Evolutionary conservation across 108 stramenopile genomes (phyloP), one percentile per base, ranked within the genome.

Genomic region (Tribonema minus): DNA sequence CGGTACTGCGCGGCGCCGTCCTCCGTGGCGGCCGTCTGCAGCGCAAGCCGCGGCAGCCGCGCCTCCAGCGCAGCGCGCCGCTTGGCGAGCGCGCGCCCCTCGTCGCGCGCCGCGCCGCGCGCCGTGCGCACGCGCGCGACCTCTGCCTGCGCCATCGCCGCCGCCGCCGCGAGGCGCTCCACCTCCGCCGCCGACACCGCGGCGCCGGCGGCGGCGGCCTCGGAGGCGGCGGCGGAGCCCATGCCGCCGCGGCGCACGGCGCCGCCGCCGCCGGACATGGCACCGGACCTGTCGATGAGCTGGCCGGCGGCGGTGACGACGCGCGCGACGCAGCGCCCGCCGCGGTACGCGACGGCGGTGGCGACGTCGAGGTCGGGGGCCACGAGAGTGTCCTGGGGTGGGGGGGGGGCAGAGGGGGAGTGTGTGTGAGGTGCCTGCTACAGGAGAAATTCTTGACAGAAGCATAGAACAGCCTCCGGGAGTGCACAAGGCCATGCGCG

Each of bases 181-280:
- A 64, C 75, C 67, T 38, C 12, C 0, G 41, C 74, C 0, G 63
- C 58, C 38, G 41, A 67, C 4, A 76, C 75, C n/a, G n/a, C n/a
- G n/a, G n/a, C n/a, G n/a, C n/a, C 59, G 2, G 61, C 15, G n/a
- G 37, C 72, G 3, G 96, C 98, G n/a, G 96, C 98, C 15, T 96
- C 98, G 0, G 95, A 88, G 96, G 97, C 97, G 36, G 98, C 94
- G 28, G 96, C 98, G 23, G 93, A 91, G 5, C 91, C n/a, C n/a
- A n/a, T 68, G 27, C 76, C 76, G 3, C 81, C 76, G 7, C 70
- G 25, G 29, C 31, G 25, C 31, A 54, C 59, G 2, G 61, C 15
- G n/a, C 40, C 72, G 3, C 98, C 98, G n/a, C 98, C 98, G 20
- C 98, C 98, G 0, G 95, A 88, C 98, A 99, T 99, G 36, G 98